A percentile compares a stretch with the other conserved stretches of the same genome.
These are phyloP conservation scores for Paraurostyla sp. DNA, from an alignment of 73 alveolate genomes.

Conservation along the genomic window DNA sequence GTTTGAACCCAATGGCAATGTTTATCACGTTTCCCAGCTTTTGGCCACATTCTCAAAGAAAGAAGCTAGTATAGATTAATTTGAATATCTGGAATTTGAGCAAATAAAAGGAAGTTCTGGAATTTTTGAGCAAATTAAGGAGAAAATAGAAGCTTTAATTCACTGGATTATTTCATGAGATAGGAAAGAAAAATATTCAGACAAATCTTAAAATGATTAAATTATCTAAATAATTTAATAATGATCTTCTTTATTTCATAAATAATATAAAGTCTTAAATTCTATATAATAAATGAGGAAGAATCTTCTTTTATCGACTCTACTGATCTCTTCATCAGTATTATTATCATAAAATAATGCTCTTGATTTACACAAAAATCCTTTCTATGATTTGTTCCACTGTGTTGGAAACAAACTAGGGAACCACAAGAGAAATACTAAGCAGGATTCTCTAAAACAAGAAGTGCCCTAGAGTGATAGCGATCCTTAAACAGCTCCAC, in stretches of 20 bases:
- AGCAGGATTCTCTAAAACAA: too few species aligned
- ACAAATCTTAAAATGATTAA: too few species aligned
- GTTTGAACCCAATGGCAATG: background rate
- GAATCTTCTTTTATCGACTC: background rate
- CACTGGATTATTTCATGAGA: too few species aligned
- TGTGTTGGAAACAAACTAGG: background rate
- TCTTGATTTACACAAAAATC: background rate
- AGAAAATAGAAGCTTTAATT: too few species aligned
- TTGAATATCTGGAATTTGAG: constrained; percentile 15
- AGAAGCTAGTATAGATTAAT: background rate
- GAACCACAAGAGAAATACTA: background rate
- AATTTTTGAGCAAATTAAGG: too few species aligned
- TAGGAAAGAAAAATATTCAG: too few species aligned
- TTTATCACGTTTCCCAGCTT: background rate
- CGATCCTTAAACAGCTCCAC: background rate
- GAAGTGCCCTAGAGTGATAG: background rate
- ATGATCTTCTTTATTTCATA: too few species aligned
- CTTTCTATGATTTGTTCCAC: background rate
- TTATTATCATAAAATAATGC: too few species aligned
- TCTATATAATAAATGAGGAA: constrained; percentile 21
- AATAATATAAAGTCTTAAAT: too few species aligned
- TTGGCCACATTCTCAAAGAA: background rate
- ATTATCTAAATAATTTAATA: too few species aligned
- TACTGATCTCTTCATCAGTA: background rate
- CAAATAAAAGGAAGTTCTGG: background rate